These are phyloP conservation scores for Schizochytrium sp. DNA, from an alignment of 108 stramenopile species.

Conservation along the genomic window DNA sequence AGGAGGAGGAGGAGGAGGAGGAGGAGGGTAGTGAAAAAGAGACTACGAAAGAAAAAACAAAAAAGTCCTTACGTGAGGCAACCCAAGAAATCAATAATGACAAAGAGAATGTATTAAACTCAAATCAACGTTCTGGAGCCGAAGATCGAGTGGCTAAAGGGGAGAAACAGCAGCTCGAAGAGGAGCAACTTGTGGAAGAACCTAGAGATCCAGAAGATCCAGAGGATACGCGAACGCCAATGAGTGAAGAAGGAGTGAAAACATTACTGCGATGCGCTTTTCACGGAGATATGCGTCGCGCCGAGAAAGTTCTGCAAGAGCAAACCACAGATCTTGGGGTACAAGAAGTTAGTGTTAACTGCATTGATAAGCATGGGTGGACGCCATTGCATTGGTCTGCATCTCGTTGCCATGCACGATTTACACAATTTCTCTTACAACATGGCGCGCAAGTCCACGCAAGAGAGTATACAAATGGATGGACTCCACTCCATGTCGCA, in stretches of 20 bases:
- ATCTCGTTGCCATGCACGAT: neutral
- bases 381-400: slow-evolving; percentile 41
- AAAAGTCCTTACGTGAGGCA: neutral
- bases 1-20: neutral
- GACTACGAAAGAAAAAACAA: no score
- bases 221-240: neutral
- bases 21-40: no score
- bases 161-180: no score
- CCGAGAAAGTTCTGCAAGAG: neutral
- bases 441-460: neutral
- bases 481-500: slow-evolving; percentile 39
- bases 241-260: neutral
- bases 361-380: slow-evolving; percentile 15
- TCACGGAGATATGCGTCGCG: slow-evolving; percentile 16
- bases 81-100: neutral
- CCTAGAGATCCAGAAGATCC: slow-evolving; percentile 18
- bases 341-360: slow-evolving; percentile 8
- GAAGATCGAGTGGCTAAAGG: no score
- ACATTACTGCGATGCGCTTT: slow-evolving; percentile 27
- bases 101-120: neutral
- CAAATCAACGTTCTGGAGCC: no score
- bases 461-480: slow-evolving; percentile 34
- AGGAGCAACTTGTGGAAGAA: neutral
- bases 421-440: neutral
- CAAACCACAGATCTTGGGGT: neutral